Percentiles rank a stretch among this genome's conserved stretches.
Evolutionary conservation across 345 rosid species (phyloP).

Genomic region (Euphorbia tirucalli): DNA sequence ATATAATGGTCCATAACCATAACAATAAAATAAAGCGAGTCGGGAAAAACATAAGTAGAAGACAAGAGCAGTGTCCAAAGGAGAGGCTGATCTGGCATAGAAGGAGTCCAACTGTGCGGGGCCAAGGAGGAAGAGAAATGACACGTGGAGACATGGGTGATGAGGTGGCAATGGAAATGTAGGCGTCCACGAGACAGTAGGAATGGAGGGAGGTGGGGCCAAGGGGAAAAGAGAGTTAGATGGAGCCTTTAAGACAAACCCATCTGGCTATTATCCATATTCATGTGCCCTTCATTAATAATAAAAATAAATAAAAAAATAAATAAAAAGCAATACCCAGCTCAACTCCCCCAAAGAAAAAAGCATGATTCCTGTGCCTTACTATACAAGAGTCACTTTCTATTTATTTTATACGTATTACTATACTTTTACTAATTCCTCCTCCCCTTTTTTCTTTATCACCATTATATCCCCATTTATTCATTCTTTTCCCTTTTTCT

Average conservation of each 20-base stretch:
- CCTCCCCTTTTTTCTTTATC: background rate
- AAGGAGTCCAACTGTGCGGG: too few relatives aligned
- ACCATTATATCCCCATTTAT: slow-evolving; percentile 14
- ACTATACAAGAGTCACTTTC: slow-evolving; percentile 32
- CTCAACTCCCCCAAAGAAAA: slow-evolving; percentile 23
- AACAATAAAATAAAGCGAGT: slow-evolving; percentile 1
- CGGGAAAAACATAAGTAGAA: slow-evolving; percentile 2
- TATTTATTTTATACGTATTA: slow-evolving; percentile 13
- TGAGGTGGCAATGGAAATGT: slow-evolving; percentile 26
- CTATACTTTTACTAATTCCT: slow-evolving; percentile 21
- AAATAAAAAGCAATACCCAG: slow-evolving; percentile 35
- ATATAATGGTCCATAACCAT: background rate
- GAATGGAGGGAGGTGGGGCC: slow-evolving; percentile 17
- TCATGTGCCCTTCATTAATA: slow-evolving; percentile 58
- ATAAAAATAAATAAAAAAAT: slow-evolving; percentile 10
- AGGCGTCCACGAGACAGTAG: too few relatives aligned
- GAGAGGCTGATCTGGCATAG: slow-evolving; percentile 24
- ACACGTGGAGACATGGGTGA: slow-evolving; percentile 16
- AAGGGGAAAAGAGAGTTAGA: slow-evolving; percentile 17
- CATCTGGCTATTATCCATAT: slow-evolving; percentile 39
- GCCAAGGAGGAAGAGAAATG: too few relatives aligned
- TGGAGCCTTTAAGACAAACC: slow-evolving; percentile 40
- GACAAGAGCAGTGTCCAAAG: slow-evolving; percentile 16
- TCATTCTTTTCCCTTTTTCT: background rate
- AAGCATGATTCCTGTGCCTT: slow-evolving; percentile 58